Evolutionary conservation across 2,329 filamentous ascomycete genomes (phyloP), one percentile per base, ranked within the genome.

Genomic region (Fusarium sp.): DNA sequence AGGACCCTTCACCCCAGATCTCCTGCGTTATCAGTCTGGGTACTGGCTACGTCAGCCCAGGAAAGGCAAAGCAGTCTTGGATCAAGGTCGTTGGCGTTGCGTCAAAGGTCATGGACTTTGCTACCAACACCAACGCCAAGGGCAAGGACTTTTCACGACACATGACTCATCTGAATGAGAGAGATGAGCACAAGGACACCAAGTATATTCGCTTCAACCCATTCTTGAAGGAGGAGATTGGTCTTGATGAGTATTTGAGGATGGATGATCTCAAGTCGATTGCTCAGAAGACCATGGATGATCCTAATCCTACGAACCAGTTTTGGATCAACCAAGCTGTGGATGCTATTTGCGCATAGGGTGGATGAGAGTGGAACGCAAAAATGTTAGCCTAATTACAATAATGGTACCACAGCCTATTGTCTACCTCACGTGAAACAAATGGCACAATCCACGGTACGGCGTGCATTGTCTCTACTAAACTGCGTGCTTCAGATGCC

Each of bases 121-220:
- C 72, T 3, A 74, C 72, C 4, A 74, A 74, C 16, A 74, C 72
- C 0, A 74, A 74, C 5, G 72, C 72, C 2, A 74, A 74, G 25
- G 72, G 65, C 2, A 74, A 74, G 4, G 72, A 74, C 37, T 74
- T 74, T 27, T 68, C 72, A 0, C 42, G 72, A 3, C 72, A 74
- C 12, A 73, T 74, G 48, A 46, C 25, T 0, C 51, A 60, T 25
- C 39, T 74, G 0, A 67, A 60, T 8, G 11, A 27, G 2, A 23
- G 72, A 3, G 52, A 51, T 2, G 72, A 74, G 18, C 62, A 74
- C 4, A 49, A 52, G 8, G 38, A 68, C 5, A 74, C 57, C 0
- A 39, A 63, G 15, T 74, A 74, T 5, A 33, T 74, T 4, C 57
- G 69, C 0, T 61, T 74, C 0, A 74, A 68, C 7, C 69, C 72